These are phyloP conservation scores for Aspergillus japonicus DNA, from an alignment of 2,329 filamentous ascomycete genomes.

Conservation along the genomic window DNA sequence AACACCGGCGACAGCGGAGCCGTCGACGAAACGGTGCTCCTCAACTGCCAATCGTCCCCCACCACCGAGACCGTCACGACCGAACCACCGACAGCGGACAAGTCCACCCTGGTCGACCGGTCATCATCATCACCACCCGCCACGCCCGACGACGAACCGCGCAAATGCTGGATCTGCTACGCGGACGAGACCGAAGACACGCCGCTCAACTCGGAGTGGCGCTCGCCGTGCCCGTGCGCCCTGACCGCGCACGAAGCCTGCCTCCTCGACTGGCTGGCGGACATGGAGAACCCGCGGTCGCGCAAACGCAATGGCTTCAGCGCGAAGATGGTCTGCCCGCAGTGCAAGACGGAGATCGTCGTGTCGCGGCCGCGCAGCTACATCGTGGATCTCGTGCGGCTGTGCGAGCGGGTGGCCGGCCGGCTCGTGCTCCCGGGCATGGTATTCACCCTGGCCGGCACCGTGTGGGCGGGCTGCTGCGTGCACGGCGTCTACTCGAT, in stretches of 20 bases:
- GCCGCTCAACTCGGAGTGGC: constrained; percentile 66
- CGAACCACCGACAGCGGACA: constrained; percentile 16
- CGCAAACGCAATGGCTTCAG: constrained; percentile 48
- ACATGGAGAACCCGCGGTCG: constrained; percentile 67
- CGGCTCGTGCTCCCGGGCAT: constrained; percentile 65
- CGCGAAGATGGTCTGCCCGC: constrained; percentile 75
- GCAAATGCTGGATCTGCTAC: constrained; percentile 70
- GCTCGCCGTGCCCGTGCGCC: constrained; percentile 85
- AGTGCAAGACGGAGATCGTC: constrained; percentile 80
- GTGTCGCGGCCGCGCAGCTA: constrained; percentile 73
- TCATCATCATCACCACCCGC: not conserved
- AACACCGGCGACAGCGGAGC: constrained; percentile 30
- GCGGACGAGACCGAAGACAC: constrained; percentile 63
- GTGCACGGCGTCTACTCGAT: constrained; percentile 63
- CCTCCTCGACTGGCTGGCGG: constrained; percentile 88
- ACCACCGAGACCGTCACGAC: constrained; percentile 19
- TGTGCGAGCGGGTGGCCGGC: constrained; percentile 57
- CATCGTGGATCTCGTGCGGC: constrained; percentile 65
- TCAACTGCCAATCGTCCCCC: constrained; percentile 24
- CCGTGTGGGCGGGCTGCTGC: constrained; percentile 52
- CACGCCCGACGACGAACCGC: constrained; percentile 34
- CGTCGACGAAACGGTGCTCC: constrained; percentile 32
- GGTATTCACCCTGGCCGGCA: constrained; percentile 50
- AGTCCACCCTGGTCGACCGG: constrained; percentile 14
- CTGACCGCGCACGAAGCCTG: constrained; percentile 88